Base-by-base conservation (phyloP, 2,329 filamentous ascomycete species). In the Drechslerella stenobrocha region DNA sequence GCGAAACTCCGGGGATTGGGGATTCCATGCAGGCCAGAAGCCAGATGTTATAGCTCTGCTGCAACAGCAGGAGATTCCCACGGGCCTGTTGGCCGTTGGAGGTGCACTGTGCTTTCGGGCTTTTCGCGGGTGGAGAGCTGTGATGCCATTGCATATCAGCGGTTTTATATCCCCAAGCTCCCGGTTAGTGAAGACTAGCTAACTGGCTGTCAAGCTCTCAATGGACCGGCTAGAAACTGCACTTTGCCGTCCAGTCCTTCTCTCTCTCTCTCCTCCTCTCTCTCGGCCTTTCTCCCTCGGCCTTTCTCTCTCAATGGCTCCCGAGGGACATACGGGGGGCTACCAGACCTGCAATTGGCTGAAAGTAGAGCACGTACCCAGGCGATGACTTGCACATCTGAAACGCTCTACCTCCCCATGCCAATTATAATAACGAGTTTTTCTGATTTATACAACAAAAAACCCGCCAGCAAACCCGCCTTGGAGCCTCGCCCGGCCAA, bases 331-430 rank as follows among this genome's bases (percentile, higher is more conserved):
- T 4, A 15, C 7, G 15, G 15, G 22, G n/a, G 13, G 52, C 37
- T 53, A 30, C 37, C 48, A 30, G 22, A 34, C 55, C 47, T 45
- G 28, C 55, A 48, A 60, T 51, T 35, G 53, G 47, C 48, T 60
- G 46, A 35, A 44, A 7, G 37, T 3, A 42, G 22, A 42, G 56
- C 56, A 60, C 50, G 55, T 44, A 40, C 28, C 52, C 53, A 34
- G 40, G 60, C 46, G 63, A 67, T 59, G 46, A 60, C 55, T 67
- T 59, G 63, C 63, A 59, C 55, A 55, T 50, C 55, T 67, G 63
- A 67, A 67, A 67, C 63, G 63, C 51, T 47, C 63, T 60, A 67
- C 56, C 60, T 60, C 53, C 40, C 63, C 37, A 42, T 42, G 37
- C 37, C n/a, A 42, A 42, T 42, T 42, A 42, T 42, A 42, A n/a